These are phyloP conservation scores for Phaeoacremonium minimum DNA, from an alignment of 2,329 filamentous ascomycete species.

Conservation along the genomic window DNA sequence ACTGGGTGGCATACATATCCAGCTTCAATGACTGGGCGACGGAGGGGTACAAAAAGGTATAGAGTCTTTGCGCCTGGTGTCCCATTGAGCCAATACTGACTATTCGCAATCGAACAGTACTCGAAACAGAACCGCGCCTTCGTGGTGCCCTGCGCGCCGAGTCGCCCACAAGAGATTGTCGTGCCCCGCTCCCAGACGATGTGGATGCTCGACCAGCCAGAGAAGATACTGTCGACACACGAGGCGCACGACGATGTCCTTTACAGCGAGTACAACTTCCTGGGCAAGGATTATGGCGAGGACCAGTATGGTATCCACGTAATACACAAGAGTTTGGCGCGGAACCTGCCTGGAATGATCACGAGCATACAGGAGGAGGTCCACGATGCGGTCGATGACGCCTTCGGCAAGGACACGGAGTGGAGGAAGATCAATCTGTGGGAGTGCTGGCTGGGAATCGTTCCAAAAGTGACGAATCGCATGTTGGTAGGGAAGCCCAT, in stretches of 20 bases:
- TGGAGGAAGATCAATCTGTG: conserved; percentile 38
- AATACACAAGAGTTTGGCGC: conserved; percentile 37
- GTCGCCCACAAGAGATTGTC: conserved; percentile 36
- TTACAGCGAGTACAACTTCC: conserved; percentile 36
- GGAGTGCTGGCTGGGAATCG: conserved; percentile 36
- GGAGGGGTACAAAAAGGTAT: conserved; percentile 37
- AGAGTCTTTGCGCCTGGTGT: too few species aligned
- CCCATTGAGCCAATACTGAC: too few species aligned
- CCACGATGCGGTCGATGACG: conserved; percentile 24
- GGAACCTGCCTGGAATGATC: conserved; percentile 31
- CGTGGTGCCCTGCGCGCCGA: conserved; percentile 33
- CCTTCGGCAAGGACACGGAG: conserved; percentile 25
- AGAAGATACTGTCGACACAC: conserved; percentile 32
- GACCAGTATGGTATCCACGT: conserved; percentile 34
- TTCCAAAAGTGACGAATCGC: conserved; percentile 37
- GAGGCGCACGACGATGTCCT: conserved; percentile 34
- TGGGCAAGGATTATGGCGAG: conserved; percentile 25
- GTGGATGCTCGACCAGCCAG: conserved; percentile 45
- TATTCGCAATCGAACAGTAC: conserved; percentile 31
- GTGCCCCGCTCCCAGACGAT: conserved; percentile 35
- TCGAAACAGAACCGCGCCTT: conserved; percentile 35
- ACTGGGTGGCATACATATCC: conserved; percentile 31
- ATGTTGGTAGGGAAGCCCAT: conserved; percentile 32
- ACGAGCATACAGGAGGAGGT: conserved; percentile 36
- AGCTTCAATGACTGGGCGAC: conserved; percentile 33